A percentile compares a stretch with the other conserved stretches of the same genome.
phyloP scores from a whole-genome alignment of 2,329 filamentous ascomycete genomes.

The Cryphonectria naterciae region DNA sequence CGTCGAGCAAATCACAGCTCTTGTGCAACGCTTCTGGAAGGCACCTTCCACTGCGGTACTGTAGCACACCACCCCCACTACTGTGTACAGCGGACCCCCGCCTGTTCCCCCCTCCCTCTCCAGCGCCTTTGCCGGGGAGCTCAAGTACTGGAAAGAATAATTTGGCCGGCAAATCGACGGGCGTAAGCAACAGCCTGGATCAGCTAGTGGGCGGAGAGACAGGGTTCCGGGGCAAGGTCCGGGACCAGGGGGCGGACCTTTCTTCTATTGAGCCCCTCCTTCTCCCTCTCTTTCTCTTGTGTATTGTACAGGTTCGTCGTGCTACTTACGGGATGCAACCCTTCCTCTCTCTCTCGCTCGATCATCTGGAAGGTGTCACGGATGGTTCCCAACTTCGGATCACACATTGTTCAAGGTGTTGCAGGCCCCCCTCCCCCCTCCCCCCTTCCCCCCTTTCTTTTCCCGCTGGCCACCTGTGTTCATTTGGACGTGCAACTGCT shows the following conservation, averaged over 20 bases:
- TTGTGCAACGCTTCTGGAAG: conserved; percentile 25
- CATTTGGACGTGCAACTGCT: background rate
- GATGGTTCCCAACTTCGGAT: background rate
- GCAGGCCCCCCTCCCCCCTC: background rate
- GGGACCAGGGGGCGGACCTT: background rate
- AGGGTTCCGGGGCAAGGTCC: background rate
- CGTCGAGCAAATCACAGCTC: background rate
- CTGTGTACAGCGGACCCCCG: too few species aligned
- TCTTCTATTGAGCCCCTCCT: background rate
- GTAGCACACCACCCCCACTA: background rate
- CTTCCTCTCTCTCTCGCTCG: background rate
- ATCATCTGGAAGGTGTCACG: conserved; percentile 1
- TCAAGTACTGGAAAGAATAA: too few species aligned
- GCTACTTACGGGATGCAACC: background rate
- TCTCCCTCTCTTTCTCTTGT: background rate
- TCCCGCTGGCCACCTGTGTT: background rate
- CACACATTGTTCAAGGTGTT: background rate
- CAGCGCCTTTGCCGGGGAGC: too few species aligned
- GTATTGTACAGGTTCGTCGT: background rate
- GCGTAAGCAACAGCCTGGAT: background rate
- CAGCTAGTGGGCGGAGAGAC: background rate
- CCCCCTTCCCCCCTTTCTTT: too few species aligned
- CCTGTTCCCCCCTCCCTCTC: background rate
- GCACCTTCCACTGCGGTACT: conserved; percentile 9
- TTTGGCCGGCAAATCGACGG: background rate